Conservation (phyloP, 306 rosid genomes). For the Rosa rugosa region DNA sequence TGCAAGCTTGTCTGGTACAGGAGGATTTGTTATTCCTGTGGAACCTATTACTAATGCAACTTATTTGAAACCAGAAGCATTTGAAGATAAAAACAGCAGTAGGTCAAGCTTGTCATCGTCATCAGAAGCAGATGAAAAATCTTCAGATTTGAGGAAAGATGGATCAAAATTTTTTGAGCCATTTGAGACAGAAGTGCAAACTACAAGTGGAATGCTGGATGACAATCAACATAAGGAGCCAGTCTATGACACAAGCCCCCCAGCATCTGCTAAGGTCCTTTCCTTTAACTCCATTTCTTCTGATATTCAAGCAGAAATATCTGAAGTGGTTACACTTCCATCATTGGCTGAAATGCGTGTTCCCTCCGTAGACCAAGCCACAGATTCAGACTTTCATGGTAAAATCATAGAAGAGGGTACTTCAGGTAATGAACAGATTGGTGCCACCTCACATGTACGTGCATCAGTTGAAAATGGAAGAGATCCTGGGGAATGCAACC, state of each 20-base stretch:
- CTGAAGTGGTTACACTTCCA: constrained; percentile 31
- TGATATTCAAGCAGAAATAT: constrained; percentile 42
- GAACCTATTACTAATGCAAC: constrained; percentile 35
- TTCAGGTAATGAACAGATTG: constrained; percentile 35
- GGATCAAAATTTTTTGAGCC: constrained; percentile 34
- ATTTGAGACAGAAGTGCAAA: constrained; percentile 32
- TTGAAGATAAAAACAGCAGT: constrained; percentile 52
- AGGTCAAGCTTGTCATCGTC: constrained; percentile 55
- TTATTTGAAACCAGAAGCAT: constrained; percentile 41
- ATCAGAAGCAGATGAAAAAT: constrained; percentile 55
- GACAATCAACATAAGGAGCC: constrained; percentile 60
- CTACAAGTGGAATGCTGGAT: constrained; percentile 43
- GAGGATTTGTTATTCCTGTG: constrained; percentile 32
- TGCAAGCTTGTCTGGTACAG: constrained; percentile 31
- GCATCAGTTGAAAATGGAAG: constrained; percentile 25
- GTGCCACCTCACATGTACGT: constrained; percentile 35
- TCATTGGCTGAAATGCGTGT: constrained; percentile 29
- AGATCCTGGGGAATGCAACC: constrained; percentile 19
- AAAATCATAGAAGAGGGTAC: constrained; percentile 24
- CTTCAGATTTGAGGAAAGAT: constrained; percentile 38
- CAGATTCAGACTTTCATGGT: constrained; percentile 34
- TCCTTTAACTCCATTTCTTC: constrained; percentile 50
- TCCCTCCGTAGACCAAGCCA: constrained; percentile 35
- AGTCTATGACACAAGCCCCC: constrained; percentile 85
- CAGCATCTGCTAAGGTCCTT: constrained; percentile 39